phyloP scores from a whole-genome alignment of 1,139 yeast species.

The Candida sp. region DNA sequence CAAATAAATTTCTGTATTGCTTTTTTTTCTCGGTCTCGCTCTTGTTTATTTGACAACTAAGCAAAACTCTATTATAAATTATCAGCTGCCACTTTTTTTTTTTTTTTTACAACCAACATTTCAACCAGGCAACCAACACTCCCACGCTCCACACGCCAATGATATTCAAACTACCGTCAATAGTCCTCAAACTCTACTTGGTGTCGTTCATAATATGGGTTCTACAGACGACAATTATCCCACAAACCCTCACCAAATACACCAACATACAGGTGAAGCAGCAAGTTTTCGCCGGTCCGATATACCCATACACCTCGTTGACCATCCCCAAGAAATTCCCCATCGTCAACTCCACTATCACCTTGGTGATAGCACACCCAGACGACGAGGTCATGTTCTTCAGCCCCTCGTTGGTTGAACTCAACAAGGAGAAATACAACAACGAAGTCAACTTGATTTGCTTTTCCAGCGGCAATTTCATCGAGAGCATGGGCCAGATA shows the following conservation, averaged over 20 bases:
- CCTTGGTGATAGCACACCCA: slow-evolving; percentile 88
- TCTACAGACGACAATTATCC: slow-evolving; percentile 41
- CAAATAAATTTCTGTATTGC: neutral
- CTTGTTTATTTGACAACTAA: slow-evolving; percentile 3
- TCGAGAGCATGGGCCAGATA: slow-evolving; percentile 66
- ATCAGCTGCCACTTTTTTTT: neutral
- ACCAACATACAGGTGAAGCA: slow-evolving; percentile 30
- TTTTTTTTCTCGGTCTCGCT: neutral
- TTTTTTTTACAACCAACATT: neutral
- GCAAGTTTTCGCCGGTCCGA: slow-evolving; percentile 22
- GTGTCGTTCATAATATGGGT: slow-evolving; percentile 41
- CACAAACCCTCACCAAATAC: slow-evolving; percentile 38
- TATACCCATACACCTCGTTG: slow-evolving; percentile 43
- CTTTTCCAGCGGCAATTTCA: slow-evolving; percentile 73
- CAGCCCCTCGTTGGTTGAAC: slow-evolving; percentile 72
- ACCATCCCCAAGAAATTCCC: slow-evolving; percentile 40
- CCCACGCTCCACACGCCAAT: slow-evolving; percentile 2
- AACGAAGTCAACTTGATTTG: slow-evolving; percentile 68
- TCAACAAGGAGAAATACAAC: slow-evolving; percentile 49
- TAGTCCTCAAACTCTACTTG: slow-evolving; percentile 20
- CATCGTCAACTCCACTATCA: slow-evolving; percentile 39
- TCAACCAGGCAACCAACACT: neutral
- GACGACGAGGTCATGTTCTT: slow-evolving; percentile 99
- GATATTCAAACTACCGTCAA: slow-evolving; percentile 18
- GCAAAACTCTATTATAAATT: neutral